phyloP scores from a whole-genome alignment of 805 yeast species.

The Aciculoconidium aculeatum region DNA sequence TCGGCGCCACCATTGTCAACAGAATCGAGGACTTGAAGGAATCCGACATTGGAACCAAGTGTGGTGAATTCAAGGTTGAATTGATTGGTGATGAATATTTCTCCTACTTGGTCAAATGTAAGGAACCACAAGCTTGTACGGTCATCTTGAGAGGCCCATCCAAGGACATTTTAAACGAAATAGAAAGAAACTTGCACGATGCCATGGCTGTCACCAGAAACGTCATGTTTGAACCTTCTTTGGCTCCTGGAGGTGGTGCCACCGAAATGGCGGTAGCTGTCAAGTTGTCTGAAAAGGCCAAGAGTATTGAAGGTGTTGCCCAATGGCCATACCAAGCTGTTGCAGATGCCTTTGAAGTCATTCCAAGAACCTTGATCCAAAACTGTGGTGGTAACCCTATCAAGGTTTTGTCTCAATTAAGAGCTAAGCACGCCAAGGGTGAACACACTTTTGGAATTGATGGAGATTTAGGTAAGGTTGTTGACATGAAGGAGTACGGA shows the following conservation, averaged over 20 bases:
- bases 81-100: constrained; percentile 96
- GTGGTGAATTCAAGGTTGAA: constrained; percentile 91
- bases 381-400: constrained; percentile 98
- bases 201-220: constrained; percentile 98
- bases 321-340: constrained; percentile 99
- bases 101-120: constrained; percentile 75
- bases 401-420: constrained; percentile 77
- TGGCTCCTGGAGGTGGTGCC: constrained; percentile 99
- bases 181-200: constrained; percentile 95
- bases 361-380: constrained; percentile 94
- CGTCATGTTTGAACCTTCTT: constrained; percentile 87
- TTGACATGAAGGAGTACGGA: constrained; percentile 93
- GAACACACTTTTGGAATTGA: constrained; percentile 82
- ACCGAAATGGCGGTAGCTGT: constrained; percentile 98
- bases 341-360: constrained; percentile 97
- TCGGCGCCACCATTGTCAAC: constrained; percentile 96
- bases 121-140: constrained; percentile 89
- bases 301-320: constrained; percentile 85
- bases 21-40: constrained; percentile 92
- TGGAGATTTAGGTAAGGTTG: constrained; percentile 91
- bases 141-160: constrained; percentile 92
- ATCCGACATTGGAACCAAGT: constrained; percentile 78
- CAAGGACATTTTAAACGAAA: constrained; percentile 91
- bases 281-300: constrained; percentile 81
- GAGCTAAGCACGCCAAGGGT: constrained; percentile 96